These are phyloP conservation scores for Acidiella bohemica DNA, from an alignment of 495 filamentous ascomycete species.

Conservation along the genomic window DNA sequence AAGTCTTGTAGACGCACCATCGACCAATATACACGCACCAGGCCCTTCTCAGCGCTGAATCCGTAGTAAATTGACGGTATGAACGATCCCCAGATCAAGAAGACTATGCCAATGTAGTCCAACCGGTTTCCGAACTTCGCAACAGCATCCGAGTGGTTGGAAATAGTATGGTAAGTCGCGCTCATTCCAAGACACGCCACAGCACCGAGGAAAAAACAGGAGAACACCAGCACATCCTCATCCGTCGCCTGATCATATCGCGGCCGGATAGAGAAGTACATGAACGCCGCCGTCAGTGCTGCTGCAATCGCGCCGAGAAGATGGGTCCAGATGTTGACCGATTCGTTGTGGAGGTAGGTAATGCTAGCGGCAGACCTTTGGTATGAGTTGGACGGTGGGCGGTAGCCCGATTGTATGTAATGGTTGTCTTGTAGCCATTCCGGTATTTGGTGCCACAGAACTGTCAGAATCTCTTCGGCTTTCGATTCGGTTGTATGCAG, in stretches of 20 bases:
- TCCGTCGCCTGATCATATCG: conserved; percentile 52
- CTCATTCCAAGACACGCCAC: conserved; percentile 71
- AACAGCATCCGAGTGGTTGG: conserved; percentile 49
- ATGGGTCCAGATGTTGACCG: conserved; percentile 90
- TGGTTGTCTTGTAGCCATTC: conserved; percentile 66
- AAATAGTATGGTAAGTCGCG: conserved; percentile 62
- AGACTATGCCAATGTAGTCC: conserved; percentile 88
- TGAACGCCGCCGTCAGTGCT: conserved; percentile 27
- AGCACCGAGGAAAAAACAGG: conserved; percentile 68
- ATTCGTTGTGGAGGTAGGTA: conserved; percentile 77
- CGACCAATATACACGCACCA: conserved; percentile 57
- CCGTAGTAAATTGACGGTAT: conserved; percentile 81
- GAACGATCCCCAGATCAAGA: conserved; percentile 76
- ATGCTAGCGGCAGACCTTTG: conserved; percentile 48
- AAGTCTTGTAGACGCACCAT: conserved; percentile 40
- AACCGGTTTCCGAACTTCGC: conserved; percentile 54
- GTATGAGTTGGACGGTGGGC: conserved; percentile 54
- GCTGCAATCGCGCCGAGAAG: conserved; percentile 49
- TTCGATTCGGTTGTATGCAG: conserved; percentile 4
- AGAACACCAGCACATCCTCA: conserved; percentile 56
- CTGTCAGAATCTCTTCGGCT: conserved; percentile 15
- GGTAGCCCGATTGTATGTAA: conserved; percentile 59
- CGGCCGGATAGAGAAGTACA: conserved; percentile 42
- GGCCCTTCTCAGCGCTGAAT: conserved; percentile 50
- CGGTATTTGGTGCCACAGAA: conserved; percentile 52